phyloP scores from a whole-genome alignment of 2,329 filamentous ascomycete genomes.

The Talaromyces verruculosus region DNA sequence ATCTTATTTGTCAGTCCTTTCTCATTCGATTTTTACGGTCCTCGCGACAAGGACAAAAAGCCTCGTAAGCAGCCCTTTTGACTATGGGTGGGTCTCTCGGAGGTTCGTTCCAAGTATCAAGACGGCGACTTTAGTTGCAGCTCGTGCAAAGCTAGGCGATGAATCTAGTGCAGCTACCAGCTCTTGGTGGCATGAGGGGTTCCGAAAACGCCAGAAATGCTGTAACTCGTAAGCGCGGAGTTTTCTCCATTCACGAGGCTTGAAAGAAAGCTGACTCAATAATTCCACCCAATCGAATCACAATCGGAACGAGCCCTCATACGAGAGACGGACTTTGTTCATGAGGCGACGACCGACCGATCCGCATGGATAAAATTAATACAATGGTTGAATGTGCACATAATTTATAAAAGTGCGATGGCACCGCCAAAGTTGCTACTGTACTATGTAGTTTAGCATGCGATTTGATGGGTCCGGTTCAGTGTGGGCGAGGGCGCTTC shows the following conservation, averaged over 20 bases:
- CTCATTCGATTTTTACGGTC: no score
- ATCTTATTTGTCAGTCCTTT: background rate
- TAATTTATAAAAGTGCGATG: background rate
- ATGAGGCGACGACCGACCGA: background rate
- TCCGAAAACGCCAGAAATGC: background rate
- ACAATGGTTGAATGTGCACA: background rate
- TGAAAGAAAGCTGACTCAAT: background rate
- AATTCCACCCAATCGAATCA: background rate
- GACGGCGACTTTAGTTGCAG: background rate
- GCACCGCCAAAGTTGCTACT: background rate
- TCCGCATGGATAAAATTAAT: background rate
- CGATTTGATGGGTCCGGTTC: background rate
- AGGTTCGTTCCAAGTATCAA: background rate
- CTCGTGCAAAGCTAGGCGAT: background rate
- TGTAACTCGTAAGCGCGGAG: background rate
- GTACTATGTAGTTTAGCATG: background rate
- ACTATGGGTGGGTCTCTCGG: background rate
- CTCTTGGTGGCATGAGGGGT: background rate
- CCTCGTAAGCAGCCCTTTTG: background rate
- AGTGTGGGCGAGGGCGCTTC: background rate
- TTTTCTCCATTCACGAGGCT: background rate
- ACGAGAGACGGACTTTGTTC: constrained; percentile 1
- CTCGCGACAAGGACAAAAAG: background rate
- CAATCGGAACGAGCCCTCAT: background rate
- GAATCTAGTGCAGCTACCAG: constrained; percentile 4